Evolutionary conservation across 2,329 filamentous ascomycete species (phyloP).

Genomic region (Phyllosticta citrichinensis): DNA sequence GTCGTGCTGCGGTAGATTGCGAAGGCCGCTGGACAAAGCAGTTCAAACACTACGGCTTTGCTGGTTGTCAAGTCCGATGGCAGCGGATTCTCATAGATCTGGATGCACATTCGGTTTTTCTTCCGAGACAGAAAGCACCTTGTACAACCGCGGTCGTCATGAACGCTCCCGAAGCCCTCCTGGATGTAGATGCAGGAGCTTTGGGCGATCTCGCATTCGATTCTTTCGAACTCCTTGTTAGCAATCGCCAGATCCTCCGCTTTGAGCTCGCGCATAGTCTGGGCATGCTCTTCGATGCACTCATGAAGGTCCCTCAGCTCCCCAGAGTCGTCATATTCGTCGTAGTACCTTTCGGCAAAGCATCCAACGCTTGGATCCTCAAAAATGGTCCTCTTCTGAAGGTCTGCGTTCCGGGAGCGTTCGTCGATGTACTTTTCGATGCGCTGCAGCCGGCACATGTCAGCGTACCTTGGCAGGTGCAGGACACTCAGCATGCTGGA

Average conservation of each 20-base stretch:
- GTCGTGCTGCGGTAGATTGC: constrained; percentile 43
- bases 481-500: constrained; percentile 45
- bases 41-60: constrained; percentile 44
- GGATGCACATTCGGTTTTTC: constrained; percentile 34
- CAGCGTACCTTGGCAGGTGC: constrained; percentile 36
- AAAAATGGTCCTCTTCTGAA: constrained; percentile 36
- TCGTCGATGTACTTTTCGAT: constrained; percentile 42
- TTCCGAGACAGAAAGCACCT: constrained; percentile 33
- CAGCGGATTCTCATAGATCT: constrained; percentile 41
- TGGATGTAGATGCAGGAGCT: constrained; percentile 23
- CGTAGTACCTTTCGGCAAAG: constrained; percentile 40
- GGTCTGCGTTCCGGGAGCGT: constrained; percentile 22
- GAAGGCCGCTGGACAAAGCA: constrained; percentile 36
- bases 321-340: constrained; percentile 14
- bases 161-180: neutral
- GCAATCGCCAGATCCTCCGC: constrained; percentile 28
- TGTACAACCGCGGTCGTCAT: constrained; percentile 27
- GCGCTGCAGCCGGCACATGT: constrained; percentile 41
- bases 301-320: constrained; percentile 22
- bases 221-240: constrained; percentile 26
- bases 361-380: constrained; percentile 32
- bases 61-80: constrained; percentile 27
- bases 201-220: constrained; percentile 25
- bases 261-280: constrained; percentile 23
- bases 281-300: constrained; percentile 27